These are phyloP conservation scores for Hansenula lynferdii DNA, from an alignment of 1,139 yeast genomes.

Conservation along the genomic window DNA sequence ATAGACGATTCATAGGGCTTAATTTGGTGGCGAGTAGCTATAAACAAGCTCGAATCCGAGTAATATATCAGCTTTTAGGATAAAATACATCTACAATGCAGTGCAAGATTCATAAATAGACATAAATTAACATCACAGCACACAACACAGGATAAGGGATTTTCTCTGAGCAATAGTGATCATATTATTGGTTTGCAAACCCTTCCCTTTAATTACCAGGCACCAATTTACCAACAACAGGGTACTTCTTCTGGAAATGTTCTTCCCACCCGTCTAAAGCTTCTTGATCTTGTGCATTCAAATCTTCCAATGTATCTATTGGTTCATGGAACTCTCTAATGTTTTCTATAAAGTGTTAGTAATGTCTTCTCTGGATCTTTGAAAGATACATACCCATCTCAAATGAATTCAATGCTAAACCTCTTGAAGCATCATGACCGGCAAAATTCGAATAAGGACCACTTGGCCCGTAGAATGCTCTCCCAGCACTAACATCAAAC, in stretches of 20 bases:
- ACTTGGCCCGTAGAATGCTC: conserved; percentile 91
- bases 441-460: conserved; percentile 96
- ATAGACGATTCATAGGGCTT: too few relatives aligned
- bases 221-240: conserved; percentile 57
- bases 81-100: too few relatives aligned
- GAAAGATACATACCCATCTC: conserved; percentile 41
- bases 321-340: conserved; percentile 62
- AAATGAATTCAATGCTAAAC: conserved; percentile 86
- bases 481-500: conserved; percentile 78
- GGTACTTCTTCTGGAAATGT: conserved; percentile 76
- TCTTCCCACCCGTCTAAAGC: conserved; percentile 82
- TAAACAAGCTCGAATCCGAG: too few relatives aligned
- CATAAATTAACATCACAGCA: conserved; percentile 1
- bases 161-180: too few relatives aligned
- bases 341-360: conserved; percentile 22
- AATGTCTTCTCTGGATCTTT: conserved; percentile 28
- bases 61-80: too few relatives aligned
- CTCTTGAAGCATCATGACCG: conserved; percentile 95
- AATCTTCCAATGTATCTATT: conserved; percentile 62
- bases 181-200: neutral
- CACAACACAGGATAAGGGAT: neutral
- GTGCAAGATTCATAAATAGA: neutral
- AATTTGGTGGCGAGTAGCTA: too few relatives aligned
- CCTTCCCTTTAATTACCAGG: conserved; percentile 3
- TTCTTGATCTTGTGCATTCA: conserved; percentile 56